A percentile compares a stretch with the other conserved stretches of the same genome.
Conservation (phyloP, 352 stramenopile species). For the Saprolegnia diclina region DNA sequence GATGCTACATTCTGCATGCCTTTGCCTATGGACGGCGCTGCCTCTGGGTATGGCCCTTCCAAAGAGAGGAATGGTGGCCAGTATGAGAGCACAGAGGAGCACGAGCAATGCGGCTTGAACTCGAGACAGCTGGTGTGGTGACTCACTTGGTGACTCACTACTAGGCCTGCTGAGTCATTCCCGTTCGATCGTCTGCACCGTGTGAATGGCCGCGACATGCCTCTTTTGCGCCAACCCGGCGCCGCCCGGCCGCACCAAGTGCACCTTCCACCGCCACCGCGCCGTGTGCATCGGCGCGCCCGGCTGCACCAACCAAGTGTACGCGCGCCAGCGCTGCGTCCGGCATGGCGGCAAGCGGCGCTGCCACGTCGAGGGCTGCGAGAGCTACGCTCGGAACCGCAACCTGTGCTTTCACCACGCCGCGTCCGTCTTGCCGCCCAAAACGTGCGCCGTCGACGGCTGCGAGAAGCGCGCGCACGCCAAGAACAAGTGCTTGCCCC, state of each 20-base stretch:
- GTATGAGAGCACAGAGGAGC: too few species aligned
- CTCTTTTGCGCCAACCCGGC: constrained; percentile 17
- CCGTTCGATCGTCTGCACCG: not conserved
- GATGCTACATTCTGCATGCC: too few species aligned
- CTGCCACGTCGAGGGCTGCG: constrained; percentile 5
- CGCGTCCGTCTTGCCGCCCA: not conserved
- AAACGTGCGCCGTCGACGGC: not conserved
- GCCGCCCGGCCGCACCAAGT: not conserved
- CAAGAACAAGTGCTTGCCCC: not conserved
- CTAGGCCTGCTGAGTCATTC: constrained; percentile 7
- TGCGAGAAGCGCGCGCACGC: not conserved
- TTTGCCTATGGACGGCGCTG: too few species aligned
- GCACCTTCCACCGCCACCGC: constrained; percentile 14
- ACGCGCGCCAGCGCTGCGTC: constrained; percentile 13
- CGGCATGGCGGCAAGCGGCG: constrained; percentile 16
- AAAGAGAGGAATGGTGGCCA: too few species aligned
- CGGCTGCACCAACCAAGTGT: constrained; percentile 16
- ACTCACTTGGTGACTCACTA: not conserved
- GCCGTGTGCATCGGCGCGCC: not conserved
- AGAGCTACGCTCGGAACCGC: not conserved
- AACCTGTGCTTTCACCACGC: not conserved
- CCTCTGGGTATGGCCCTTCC: too few species aligned
- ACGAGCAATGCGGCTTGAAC: too few species aligned
- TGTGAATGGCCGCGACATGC: not conserved
- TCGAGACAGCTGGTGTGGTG: not conserved